phyloP scores from a whole-genome alignment of 768 basidiomycete genomes.

The Lactarius sanguifluus region DNA sequence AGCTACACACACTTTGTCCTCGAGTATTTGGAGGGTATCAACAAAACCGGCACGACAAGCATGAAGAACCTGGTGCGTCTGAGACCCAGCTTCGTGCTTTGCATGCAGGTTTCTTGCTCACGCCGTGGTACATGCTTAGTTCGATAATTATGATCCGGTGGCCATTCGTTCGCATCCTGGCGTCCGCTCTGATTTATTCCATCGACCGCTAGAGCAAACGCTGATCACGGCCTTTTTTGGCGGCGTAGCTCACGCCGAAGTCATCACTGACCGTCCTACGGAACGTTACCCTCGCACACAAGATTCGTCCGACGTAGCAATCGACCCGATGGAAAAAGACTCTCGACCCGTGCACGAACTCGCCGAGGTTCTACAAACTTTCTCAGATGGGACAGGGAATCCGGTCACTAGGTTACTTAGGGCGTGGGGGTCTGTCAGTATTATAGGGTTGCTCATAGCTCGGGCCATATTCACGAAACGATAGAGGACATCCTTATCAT shows the following conservation, averaged over 20 bases:
- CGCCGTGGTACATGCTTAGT: slow-evolving; percentile 46
- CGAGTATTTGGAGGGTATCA: slow-evolving; percentile 87
- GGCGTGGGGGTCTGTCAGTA: slow-evolving; percentile 26
- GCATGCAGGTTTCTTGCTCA: slow-evolving; percentile 2
- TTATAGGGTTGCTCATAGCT: slow-evolving; percentile 21
- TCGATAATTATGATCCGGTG: slow-evolving; percentile 70
- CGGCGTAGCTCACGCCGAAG: slow-evolving; percentile 82
- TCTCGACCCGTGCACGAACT: background rate
- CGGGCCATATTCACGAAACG: slow-evolving; percentile 14
- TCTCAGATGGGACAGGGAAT: slow-evolving; percentile 12
- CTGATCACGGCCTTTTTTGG: slow-evolving; percentile 69
- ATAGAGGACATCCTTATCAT: slow-evolving; percentile 10
- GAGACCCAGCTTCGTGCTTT: slow-evolving; percentile 1
- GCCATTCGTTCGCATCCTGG: slow-evolving; percentile 85
- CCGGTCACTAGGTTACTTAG: slow-evolving; percentile 8
- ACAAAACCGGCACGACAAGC: slow-evolving; percentile 81
- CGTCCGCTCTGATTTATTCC: slow-evolving; percentile 83
- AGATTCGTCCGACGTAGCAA: background rate
- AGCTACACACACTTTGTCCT: slow-evolving; percentile 91
- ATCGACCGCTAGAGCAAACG: slow-evolving; percentile 57
- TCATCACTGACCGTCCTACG: slow-evolving; percentile 35
- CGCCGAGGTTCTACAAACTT: slow-evolving; percentile 7
- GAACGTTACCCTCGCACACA: background rate
- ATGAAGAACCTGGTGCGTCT: slow-evolving; percentile 79
- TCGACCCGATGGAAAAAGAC: background rate